These are phyloP conservation scores for Xanthoceras sorbifolium DNA, from an alignment of 345 rosid genomes.

Conservation along the genomic window DNA sequence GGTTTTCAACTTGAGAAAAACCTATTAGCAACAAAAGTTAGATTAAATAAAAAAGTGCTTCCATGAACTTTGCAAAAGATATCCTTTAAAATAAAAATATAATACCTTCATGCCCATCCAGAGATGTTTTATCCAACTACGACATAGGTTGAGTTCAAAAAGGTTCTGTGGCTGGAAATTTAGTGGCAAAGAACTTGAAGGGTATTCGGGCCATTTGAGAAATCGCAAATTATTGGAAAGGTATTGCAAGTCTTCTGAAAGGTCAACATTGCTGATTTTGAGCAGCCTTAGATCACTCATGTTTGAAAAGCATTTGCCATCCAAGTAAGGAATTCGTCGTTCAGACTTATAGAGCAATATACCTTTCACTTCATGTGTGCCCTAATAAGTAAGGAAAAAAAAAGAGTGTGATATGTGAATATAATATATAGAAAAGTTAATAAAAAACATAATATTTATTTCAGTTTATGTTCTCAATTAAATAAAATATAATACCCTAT, in stretches of 20 bases:
- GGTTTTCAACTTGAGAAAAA: neutral
- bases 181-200: neutral
- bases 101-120: neutral
- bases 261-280: neutral
- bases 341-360: neutral
- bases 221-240: neutral
- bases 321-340: too few species aligned
- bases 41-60: neutral
- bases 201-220: neutral
- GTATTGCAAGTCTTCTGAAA: neutral
- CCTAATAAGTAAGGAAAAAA: neutral
- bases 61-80: neutral
- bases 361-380: neutral
- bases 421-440: neutral
- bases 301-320: neutral
- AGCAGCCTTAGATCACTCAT: neutral
- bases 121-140: neutral
- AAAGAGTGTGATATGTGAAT: neutral
- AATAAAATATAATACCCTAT: conserved; percentile 2
- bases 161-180: neutral
- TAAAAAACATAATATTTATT: neutral
- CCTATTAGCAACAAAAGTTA: neutral
- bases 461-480: neutral
- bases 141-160: neutral
- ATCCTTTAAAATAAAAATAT: neutral